phyloP scores from a whole-genome alignment of 73 alveolate genomes.

The Tetrahymena elliotti region DNA sequence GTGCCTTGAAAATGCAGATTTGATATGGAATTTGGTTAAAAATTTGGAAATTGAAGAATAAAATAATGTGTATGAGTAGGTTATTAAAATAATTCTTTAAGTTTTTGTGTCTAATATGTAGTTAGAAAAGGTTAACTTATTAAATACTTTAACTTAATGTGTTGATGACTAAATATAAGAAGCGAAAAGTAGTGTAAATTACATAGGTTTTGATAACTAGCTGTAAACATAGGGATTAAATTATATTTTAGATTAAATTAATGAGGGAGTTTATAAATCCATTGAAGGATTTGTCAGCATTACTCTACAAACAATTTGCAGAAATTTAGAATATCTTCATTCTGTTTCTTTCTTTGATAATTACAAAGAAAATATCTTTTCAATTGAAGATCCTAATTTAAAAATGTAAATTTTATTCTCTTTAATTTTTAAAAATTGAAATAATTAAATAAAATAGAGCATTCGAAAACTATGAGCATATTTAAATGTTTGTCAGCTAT shows the following conservation, averaged over 20 bases:
- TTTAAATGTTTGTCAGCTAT: neutral
- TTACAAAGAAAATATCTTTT: neutral
- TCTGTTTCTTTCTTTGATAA: neutral
- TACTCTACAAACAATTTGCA: neutral
- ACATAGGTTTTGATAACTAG: neutral
- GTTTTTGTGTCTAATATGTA: neutral
- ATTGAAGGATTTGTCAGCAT: neutral
- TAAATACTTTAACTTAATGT: neutral
- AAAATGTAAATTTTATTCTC: neutral
- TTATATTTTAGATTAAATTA: neutral
- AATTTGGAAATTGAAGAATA: neutral
- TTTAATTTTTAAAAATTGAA: neutral
- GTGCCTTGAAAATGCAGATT: neutral
- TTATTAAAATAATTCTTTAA: neutral
- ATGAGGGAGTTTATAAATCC: neutral
- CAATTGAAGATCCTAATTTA: neutral
- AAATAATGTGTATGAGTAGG: neutral
- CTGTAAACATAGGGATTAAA: neutral
- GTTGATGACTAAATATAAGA: neutral
- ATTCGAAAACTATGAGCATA: neutral
- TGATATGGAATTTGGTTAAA: neutral
- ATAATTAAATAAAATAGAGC: neutral
- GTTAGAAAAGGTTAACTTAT: neutral
- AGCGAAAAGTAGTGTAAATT: neutral
- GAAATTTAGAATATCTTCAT: neutral